phyloP scores from a whole-genome alignment of 352 stramenopile species.

The Thraustotheca clavata region DNA sequence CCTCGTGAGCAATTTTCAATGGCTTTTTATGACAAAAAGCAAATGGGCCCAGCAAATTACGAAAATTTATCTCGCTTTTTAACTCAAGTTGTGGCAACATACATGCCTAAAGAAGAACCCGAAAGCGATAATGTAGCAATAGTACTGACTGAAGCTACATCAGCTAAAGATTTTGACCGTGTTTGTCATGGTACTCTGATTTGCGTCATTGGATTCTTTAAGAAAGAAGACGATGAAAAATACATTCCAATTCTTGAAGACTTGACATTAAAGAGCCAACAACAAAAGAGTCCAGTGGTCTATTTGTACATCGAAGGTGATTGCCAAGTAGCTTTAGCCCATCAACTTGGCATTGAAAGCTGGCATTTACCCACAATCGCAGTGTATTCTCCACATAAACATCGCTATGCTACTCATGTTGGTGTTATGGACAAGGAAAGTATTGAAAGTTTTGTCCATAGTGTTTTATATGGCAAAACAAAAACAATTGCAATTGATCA shows the following conservation, averaged over 20 bases:
- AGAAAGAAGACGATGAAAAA: slow-evolving; percentile 28
- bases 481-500: slow-evolving; percentile 37
- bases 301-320: slow-evolving; percentile 75
- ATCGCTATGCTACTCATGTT: slow-evolving; percentile 59
- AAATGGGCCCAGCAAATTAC: slow-evolving; percentile 49
- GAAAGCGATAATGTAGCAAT: slow-evolving; percentile 26
- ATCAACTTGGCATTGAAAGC: slow-evolving; percentile 51
- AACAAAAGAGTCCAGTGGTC: slow-evolving; percentile 45
- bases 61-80: slow-evolving; percentile 62
- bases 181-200: slow-evolving; percentile 54
- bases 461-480: slow-evolving; percentile 60
- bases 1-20: slow-evolving; percentile 40
- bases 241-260: slow-evolving; percentile 40
- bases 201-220: slow-evolving; percentile 72
- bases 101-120: slow-evolving; percentile 25
- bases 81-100: slow-evolving; percentile 47
- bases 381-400: slow-evolving; percentile 67
- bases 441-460: slow-evolving; percentile 40
- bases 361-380: slow-evolving; percentile 72
- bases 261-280: slow-evolving; percentile 38
- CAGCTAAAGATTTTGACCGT: slow-evolving; percentile 36
- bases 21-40: slow-evolving; percentile 59
- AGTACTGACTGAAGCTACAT: too few relatives aligned
- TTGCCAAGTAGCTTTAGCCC: slow-evolving; percentile 58
- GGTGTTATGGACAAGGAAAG: slow-evolving; percentile 59